Evolutionary conservation across 2,329 filamentous ascomycete genomes (phyloP), one percentile per base, ranked within the genome.

Genomic region (Colletotrichum falcatum): DNA sequence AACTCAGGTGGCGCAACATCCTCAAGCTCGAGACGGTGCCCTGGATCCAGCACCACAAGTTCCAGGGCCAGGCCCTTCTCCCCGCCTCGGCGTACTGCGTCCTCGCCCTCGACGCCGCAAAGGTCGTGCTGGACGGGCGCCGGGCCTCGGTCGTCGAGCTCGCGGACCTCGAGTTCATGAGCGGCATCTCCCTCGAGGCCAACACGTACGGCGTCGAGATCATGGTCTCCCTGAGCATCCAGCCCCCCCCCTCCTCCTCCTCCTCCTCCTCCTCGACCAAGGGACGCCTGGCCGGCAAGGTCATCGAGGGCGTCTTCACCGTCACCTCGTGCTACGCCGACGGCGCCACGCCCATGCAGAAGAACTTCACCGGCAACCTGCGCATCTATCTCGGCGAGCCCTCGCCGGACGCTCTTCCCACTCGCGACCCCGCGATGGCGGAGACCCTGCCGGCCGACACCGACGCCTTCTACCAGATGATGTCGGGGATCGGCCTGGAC

Each of bases 21-120:
- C 55, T 78, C 16, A 61, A 61, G 20, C 65, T 75, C 2, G 46
- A 72, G 16, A 73, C 77, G 2, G 28, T 74, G 28, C 72, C 74
- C 8, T 85, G 83, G 83, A 69, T 85, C 5, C 55, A 67, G 8
- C 79, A 82, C 46, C 83, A 86, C 62, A 69, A 73, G 28, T 65
- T 77, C 56, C 77, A 82, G 33, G 75, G 76, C 3, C 75, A 83
- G 49, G 76, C 80, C 18, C 76, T 87, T 9, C 84, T 85, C 61
- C 85, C 86, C 0, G 81, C 75, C 1, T 80, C 84, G 0, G 83
- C 78, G 0, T 86, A 84, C 73, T 63, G 85, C 1, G 76, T 78
- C 20, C 83, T 85, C 75, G 82, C 81, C 0, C 75, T 83, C 0
- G 84, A 86, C 66, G 84, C 84, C 3, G 80, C 81, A 1, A 77